Evolutionary conservation across 441 rosid genomes (phyloP).

Genomic region (Flueggea neowawraea): DNA sequence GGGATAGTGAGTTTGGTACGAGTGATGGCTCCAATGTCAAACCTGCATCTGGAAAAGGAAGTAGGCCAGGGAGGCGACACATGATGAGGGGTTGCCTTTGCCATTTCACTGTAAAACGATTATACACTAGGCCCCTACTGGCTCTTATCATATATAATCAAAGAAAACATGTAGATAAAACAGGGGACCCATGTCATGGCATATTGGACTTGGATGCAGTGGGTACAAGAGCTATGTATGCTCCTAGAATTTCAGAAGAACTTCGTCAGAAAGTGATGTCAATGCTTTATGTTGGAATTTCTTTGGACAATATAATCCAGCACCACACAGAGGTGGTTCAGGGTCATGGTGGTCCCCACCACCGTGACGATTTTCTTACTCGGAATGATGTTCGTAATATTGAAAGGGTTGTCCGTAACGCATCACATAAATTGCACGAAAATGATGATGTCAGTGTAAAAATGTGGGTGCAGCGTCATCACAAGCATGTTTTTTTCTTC

Average conservation of each 20-base stretch:
- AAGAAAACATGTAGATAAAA: constrained; percentile 50
- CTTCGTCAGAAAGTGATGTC: constrained; percentile 51
- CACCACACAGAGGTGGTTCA: constrained; percentile 47
- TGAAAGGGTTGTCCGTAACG: constrained; percentile 44
- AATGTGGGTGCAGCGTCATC: constrained; percentile 50
- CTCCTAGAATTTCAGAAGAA: constrained; percentile 56
- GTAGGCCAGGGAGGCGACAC: constrained; percentile 53
- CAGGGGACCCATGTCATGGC: constrained; percentile 53
- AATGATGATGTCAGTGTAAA: constrained; percentile 40
- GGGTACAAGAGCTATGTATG: constrained; percentile 62
- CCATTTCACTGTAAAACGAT: constrained; percentile 55
- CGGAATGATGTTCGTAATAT: constrained; percentile 52
- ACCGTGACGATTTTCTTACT: constrained; percentile 54
- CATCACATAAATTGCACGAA: constrained; percentile 36
- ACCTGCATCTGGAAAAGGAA: constrained; percentile 49
- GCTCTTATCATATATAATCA: constrained; percentile 58
- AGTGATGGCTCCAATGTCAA: constrained; percentile 35
- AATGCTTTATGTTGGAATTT: constrained; percentile 47
- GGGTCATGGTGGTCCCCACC: constrained; percentile 52
- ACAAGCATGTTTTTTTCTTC: constrained; percentile 43
- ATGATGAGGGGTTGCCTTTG: constrained; percentile 66
- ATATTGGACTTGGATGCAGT: constrained; percentile 47
- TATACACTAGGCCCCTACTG: constrained; percentile 37
- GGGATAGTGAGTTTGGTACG: constrained; percentile 32
- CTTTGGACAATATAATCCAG: constrained; percentile 46